Evolutionary conservation across 2,329 filamentous ascomycete genomes (phyloP).

Genomic region (Rachicladosporium sp.): DNA sequence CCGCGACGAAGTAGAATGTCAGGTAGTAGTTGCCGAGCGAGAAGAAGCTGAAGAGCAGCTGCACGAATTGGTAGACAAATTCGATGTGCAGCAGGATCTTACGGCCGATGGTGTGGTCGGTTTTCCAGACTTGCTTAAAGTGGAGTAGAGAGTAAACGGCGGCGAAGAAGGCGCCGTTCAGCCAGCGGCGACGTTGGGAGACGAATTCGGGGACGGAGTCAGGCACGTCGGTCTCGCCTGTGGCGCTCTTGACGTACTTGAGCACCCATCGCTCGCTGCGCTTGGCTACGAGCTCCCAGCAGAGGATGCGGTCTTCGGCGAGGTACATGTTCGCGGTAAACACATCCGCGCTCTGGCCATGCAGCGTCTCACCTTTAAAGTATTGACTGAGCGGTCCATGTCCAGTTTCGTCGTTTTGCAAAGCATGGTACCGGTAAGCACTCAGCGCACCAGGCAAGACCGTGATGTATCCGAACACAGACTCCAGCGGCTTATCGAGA

Average conservation of each 20-base stretch:
- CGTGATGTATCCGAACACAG: constrained; percentile 95
- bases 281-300: constrained; percentile 94
- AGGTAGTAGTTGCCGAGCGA: constrained; percentile 96
- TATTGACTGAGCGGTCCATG: constrained; percentile 94
- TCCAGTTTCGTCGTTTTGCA: constrained; percentile 93
- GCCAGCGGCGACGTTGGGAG: constrained; percentile 88
- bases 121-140: constrained; percentile 83
- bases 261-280: constrained; percentile 89
- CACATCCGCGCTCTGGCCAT: constrained; percentile 90
- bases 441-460: constrained; percentile 89
- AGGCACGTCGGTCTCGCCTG: constrained; percentile 93
- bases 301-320: constrained; percentile 79
- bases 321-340: constrained; percentile 97
- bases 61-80: constrained; percentile 87
- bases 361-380: constrained; percentile 96
- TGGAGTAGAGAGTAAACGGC: constrained; percentile 95
- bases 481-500: constrained; percentile 91
- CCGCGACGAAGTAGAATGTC: constrained; percentile 95
- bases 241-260: constrained; percentile 94
- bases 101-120: constrained; percentile 78
- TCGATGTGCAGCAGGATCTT: constrained; percentile 91
- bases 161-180: constrained; percentile 97
- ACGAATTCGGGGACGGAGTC: constrained; percentile 94
- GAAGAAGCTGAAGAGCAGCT: constrained; percentile 92
- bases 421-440: constrained; percentile 86